Evolutionary conservation across 2,329 filamentous ascomycete genomes (phyloP), one percentile per base, ranked within the genome.

Genomic region (Diaporthe velutina): DNA sequence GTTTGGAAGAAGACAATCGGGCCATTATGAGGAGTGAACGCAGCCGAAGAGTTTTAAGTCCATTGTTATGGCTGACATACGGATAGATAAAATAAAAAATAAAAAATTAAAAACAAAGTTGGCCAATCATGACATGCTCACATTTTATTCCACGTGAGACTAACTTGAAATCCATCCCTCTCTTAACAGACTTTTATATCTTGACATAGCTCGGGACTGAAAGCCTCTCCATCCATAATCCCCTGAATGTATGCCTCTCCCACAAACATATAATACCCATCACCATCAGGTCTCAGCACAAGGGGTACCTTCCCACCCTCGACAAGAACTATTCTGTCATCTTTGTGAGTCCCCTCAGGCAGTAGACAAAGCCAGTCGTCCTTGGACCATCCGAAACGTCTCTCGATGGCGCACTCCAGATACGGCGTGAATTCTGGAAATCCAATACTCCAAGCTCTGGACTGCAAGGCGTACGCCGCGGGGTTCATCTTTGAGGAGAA

Each of bases 261-360:
- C 2, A 64, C 12, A 12, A 30, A 64, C 40, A 64, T 64, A 5
- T 48, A 64, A 28, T 64, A 64, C 17, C 25, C 38, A 45, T 64
- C 60, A 3, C 60, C 40, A 33, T 64, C 40, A 17, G 60, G 60
- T 13, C 40, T 22, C 19, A 48, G n/a, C 5, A 64, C 60, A 3
- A 45, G 40, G 48, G 60, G 60, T 19, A 64, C 60, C 28, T 30
- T 64, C 17, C 60, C 60, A 13, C 60, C 60, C 60, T 64, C 60
- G 4, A 9, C 60, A 13, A 64, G 60, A 25, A 64, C 60, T 17
- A 64, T 22, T 7, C 17, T 48, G 25, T 64, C 60, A 33, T 33
- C 40, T 33, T 64, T 45, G 4, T 33, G 60, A 22, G 40, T 30
- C 9, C 17, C 60, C 2, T 6, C 25, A 1, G 60, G 60, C 17